Evolutionary conservation across 2,329 filamentous ascomycete species (phyloP).

Genomic region (Fonsecaea monophora): DNA sequence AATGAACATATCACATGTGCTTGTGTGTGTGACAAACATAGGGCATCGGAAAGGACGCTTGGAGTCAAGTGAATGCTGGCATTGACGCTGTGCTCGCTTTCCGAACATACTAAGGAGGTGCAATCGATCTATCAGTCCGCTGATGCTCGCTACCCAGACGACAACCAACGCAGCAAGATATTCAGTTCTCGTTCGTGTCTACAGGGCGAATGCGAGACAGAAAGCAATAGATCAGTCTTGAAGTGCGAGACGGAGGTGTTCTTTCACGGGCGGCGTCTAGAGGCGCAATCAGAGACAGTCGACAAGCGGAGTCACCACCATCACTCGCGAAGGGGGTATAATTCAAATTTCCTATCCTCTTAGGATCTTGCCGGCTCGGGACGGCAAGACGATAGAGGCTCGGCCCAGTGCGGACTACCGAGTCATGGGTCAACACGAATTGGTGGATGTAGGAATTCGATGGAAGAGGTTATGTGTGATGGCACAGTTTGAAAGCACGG

Average conservation of each 20-base stretch:
- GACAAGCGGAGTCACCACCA: background rate
- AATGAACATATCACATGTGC: conserved; percentile 1
- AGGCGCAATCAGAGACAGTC: conserved; percentile 16
- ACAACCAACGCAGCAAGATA: background rate
- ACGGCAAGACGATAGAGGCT: conserved; percentile 3
- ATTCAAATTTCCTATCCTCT: background rate
- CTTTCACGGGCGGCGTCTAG: conserved; percentile 5
- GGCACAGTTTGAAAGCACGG: conserved; percentile 10
- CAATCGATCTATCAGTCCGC: background rate
- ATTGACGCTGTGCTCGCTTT: background rate
- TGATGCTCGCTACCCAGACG: background rate
- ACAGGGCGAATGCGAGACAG: background rate
- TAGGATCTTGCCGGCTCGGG: conserved; percentile 9
- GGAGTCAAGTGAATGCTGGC: background rate
- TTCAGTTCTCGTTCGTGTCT: background rate
- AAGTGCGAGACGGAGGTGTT: conserved; percentile 3
- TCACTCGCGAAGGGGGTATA: background rate
- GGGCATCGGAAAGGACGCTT: background rate
- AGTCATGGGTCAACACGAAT: background rate
- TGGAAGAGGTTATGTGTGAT: conserved; percentile 3
- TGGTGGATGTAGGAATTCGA: conserved; percentile 1
- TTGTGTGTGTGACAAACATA: background rate
- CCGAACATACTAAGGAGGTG: background rate
- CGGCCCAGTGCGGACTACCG: conserved; percentile 11
- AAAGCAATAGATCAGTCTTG: background rate